Base-by-base conservation (phyloP, 805 yeast genomes). In the Teunomyces cretensis region DNA sequence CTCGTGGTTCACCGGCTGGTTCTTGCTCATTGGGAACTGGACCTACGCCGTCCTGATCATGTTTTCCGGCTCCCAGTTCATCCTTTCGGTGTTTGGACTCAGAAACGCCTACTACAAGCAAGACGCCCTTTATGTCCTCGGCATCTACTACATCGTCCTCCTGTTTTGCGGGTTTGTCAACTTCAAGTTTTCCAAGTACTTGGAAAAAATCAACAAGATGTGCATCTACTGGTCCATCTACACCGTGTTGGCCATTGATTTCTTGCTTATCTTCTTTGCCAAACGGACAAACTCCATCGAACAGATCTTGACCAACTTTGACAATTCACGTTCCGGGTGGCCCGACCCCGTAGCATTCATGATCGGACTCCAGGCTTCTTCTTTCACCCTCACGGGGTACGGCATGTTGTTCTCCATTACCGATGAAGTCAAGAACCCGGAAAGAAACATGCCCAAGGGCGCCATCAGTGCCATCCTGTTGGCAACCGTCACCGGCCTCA, bases 1-100 rank as follows among this genome's bases (percentile, higher is more conserved):
- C 40, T 81, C 89, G 2, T 86, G 92, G 92, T 80, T 78, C 55
- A 84, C 88, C 0, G 94, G 94, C 0, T 86, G 91, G 86, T 77
- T 81, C 49, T 65, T 85, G 42, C 67, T 86, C 14, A 71, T 86
- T 19, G 94, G 94, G 0, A 86, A 84, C 57, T 82, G 89, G 88
- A 77, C 88, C 2, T 85, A 84, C 78, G 80, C 86, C 46, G 80
- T 84, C 4, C 80, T 88, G 47, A 83, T 84, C 42, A 75, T 87
- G 16, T 86, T 83, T 62, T 84, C 88, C 2, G 94, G 92, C 2
- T 78, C 91, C 1, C 90, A 85, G 58, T 80, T 86, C 54, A 76
- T 86, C 12, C 68, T 86, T 5, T 80, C 88, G 2, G 75, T 86
- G 15, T 73, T 85, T 46, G 86, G 90, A 1, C 68, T 86, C 51